A percentile compares a stretch with the other conserved stretches of the same genome.
phyloP scores from a whole-genome alignment of 2,329 filamentous ascomycete genomes.

The Cladosporium sp. region DNA sequence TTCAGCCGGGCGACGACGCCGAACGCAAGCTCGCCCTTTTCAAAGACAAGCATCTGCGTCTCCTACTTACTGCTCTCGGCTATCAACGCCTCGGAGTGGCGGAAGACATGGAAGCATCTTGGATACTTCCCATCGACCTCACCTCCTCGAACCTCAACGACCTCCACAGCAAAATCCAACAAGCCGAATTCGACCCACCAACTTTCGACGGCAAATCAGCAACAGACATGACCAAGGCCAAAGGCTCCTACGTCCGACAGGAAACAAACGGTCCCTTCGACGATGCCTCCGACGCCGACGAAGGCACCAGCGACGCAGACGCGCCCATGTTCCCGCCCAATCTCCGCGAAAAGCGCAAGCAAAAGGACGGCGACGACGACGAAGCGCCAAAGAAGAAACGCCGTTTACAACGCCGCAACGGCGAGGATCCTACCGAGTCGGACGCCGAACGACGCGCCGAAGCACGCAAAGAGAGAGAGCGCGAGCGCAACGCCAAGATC shows the following conservation, averaged over 20 bases:
- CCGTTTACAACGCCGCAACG: constrained; percentile 45
- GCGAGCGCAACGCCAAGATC: constrained; percentile 72
- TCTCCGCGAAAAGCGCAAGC: constrained; percentile 23
- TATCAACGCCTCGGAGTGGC: constrained; percentile 62
- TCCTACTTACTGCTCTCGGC: constrained; percentile 74
- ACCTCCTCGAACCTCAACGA: constrained; percentile 64
- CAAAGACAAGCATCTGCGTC: constrained; percentile 80
- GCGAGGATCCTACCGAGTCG: constrained; percentile 48
- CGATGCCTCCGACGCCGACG: constrained; percentile 50
- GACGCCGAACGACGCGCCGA: constrained; percentile 56
- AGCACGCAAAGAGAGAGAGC: constrained; percentile 61
- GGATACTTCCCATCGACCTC: constrained; percentile 69
- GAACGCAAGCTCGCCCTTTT: constrained; percentile 71
- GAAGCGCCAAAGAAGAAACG: constrained; percentile 59
- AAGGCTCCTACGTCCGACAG: constrained; percentile 45
- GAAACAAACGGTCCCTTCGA: constrained; percentile 62
- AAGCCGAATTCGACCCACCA: constrained; percentile 73
- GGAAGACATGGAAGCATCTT: constrained; percentile 70
- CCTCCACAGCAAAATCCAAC: constrained; percentile 67
- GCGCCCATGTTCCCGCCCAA: constrained; percentile 29
- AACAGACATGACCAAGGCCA: constrained; percentile 74
- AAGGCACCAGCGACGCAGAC: constrained; percentile 31
- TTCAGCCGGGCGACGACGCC: constrained; percentile 60
- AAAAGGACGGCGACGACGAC: constrained; percentile 29
- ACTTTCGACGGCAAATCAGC: constrained; percentile 70